Evolutionary conservation across 2,329 filamentous ascomycete species (phyloP).

Genomic region (Fusarium proliferatum): DNA sequence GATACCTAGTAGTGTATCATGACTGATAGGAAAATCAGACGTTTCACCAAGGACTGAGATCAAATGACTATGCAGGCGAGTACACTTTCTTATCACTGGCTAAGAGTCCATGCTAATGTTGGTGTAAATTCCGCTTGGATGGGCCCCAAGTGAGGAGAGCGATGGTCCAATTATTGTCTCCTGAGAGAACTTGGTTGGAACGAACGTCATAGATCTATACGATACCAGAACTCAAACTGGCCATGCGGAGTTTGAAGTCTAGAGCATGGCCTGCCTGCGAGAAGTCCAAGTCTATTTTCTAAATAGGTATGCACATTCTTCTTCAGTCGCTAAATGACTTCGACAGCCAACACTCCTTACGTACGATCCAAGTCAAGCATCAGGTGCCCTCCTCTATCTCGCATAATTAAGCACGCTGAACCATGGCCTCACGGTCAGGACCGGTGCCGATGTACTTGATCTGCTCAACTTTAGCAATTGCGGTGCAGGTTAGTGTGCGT

Average conservation of each 20-base stretch:
- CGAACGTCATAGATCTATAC: not conserved
- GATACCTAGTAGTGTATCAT: not conserved
- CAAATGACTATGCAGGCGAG: constrained; percentile 30
- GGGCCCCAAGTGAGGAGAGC: constrained; percentile 39
- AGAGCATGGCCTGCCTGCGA: not conserved
- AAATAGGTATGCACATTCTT: constrained; percentile 14
- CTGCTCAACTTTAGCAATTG: not conserved
- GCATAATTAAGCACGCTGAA: not conserved
- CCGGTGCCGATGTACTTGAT: not conserved
- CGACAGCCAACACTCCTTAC: constrained; percentile 18
- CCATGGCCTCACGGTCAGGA: not conserved
- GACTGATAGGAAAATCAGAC: constrained; percentile 10
- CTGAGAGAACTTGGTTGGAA: not conserved
- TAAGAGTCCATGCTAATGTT: not conserved
- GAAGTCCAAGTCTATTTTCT: constrained; percentile 22
- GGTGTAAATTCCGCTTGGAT: constrained; percentile 39
- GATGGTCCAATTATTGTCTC: not conserved
- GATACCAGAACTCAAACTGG: not conserved
- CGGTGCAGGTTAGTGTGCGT: not conserved
- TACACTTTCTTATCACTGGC: too few species aligned
- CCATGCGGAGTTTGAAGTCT: not conserved
- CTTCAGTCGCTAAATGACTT: constrained; percentile 19
- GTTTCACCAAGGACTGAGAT: constrained; percentile 31
- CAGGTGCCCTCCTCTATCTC: constrained; percentile 15
- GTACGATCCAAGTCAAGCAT: constrained; percentile 20